Conservation (phyloP, 2,329 filamentous ascomycete species). For the Fusarium sp. region DNA sequence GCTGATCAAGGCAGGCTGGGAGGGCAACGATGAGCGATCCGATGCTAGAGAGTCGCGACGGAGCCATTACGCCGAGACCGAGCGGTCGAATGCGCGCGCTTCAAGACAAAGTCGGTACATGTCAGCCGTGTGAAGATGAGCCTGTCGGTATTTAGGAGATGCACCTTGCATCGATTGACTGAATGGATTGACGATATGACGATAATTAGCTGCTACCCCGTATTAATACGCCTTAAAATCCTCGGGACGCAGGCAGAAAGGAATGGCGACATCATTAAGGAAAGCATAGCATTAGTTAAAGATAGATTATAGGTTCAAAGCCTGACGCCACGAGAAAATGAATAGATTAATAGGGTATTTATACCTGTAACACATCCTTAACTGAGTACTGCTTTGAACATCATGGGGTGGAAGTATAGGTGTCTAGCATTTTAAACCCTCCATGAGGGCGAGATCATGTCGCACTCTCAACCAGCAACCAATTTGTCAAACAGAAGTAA, state of each 20-base stretch:
- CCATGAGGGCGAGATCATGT: too few relatives aligned
- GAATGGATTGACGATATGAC: constrained; percentile 7
- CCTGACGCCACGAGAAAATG: not conserved
- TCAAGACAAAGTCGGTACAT: not conserved
- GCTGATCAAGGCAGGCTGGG: constrained; percentile 66
- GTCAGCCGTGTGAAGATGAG: constrained; percentile 4
- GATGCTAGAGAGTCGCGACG: constrained; percentile 23
- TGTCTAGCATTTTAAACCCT: not conserved
- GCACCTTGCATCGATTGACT: not conserved
- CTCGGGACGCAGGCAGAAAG: too few relatives aligned
- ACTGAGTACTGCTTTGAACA: too few relatives aligned
- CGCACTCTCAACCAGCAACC: too few relatives aligned
- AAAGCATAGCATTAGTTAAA: not conserved
- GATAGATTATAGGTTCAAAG: not conserved
- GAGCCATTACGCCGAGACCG: not conserved
- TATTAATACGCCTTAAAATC: too few relatives aligned
- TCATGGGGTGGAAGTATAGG: not conserved
- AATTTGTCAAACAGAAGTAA: too few relatives aligned
- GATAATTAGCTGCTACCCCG: too few relatives aligned
- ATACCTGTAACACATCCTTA: too few relatives aligned
- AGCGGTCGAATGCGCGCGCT: constrained; percentile 1
- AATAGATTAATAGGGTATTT: constrained; percentile 1
- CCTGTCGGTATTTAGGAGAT: not conserved
- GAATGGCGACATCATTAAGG: too few relatives aligned
- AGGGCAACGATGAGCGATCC: constrained; percentile 27